Evolutionary conservation across 2,329 filamentous ascomycete genomes (phyloP).

Genomic region (Ophiostoma australiae): DNA sequence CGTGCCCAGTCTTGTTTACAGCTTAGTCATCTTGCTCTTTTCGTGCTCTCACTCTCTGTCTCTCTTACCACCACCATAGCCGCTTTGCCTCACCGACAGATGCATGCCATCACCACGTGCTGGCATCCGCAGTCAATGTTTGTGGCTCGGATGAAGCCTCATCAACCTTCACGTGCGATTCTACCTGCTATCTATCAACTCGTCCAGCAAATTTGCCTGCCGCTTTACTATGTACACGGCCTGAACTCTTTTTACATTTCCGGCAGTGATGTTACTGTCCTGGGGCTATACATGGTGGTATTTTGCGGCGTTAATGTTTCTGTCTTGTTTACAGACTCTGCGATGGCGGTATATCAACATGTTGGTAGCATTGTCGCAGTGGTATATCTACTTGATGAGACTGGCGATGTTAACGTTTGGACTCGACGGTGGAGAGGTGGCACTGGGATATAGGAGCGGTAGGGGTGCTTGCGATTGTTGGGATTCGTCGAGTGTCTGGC

Average conservation of each 20-base stretch:
- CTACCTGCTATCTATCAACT: background rate
- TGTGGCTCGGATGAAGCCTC: background rate
- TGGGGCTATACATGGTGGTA: background rate
- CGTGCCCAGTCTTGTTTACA: too few species aligned
- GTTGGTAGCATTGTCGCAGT: background rate
- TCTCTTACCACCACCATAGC: background rate
- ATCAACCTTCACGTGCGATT: background rate
- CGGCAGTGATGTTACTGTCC: background rate
- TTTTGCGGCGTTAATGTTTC: slow-evolving; percentile 1
- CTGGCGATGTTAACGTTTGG: background rate
- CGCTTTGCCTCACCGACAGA: background rate
- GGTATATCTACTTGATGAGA: background rate
- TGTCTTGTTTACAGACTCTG: background rate
- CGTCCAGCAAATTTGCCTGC: background rate
- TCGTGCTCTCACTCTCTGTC: background rate
- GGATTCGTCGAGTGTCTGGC: background rate
- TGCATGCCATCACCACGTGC: background rate
- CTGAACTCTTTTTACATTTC: background rate
- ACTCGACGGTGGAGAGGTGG: background rate
- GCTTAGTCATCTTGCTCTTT: background rate
- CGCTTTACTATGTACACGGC: background rate
- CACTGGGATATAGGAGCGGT: background rate
- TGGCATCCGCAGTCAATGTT: background rate
- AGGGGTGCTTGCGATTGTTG: background rate
- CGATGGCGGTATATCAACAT: background rate